These are phyloP conservation scores for Arthrobotrys megalospora DNA, from an alignment of 2,329 filamentous ascomycete species.

Conservation along the genomic window DNA sequence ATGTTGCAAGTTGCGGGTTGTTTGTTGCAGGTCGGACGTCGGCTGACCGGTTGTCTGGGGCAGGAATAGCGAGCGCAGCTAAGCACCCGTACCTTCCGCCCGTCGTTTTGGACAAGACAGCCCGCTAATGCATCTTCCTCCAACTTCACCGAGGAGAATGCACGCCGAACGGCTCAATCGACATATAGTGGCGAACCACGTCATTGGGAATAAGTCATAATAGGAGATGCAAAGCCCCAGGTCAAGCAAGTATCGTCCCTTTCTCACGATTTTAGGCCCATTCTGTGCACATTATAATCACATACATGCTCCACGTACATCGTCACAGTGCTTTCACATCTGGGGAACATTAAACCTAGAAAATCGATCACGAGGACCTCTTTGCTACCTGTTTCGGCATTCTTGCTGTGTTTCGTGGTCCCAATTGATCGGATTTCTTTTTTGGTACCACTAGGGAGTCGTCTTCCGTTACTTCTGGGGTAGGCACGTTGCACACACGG, in stretches of 20 bases:
- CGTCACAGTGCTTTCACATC: slow-evolving; percentile 58
- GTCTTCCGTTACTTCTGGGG: slow-evolving; percentile 41
- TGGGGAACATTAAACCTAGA: slow-evolving; percentile 34
- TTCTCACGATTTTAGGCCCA: slow-evolving; percentile 19
- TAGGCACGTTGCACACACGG: slow-evolving; percentile 16
- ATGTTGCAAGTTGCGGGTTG: slow-evolving; percentile 57
- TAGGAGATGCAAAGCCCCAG: slow-evolving; percentile 3
- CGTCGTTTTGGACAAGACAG: slow-evolving; percentile 52
- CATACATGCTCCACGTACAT: slow-evolving; percentile 45
- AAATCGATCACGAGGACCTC: slow-evolving; percentile 54
- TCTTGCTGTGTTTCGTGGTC: slow-evolving; percentile 51
- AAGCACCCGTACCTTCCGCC: slow-evolving; percentile 60
- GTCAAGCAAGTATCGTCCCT: slow-evolving; percentile 21
- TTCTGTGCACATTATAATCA: slow-evolving; percentile 52
- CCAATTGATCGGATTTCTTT: slow-evolving; percentile 58
- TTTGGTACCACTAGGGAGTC: slow-evolving; percentile 27
- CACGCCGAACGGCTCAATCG: slow-evolving; percentile 41
- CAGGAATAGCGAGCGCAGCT: slow-evolving; percentile 35
- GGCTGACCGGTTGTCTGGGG: slow-evolving; percentile 43
- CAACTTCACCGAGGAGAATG: slow-evolving; percentile 21
- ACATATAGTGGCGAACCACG: slow-evolving; percentile 59
- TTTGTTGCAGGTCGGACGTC: slow-evolving; percentile 53
- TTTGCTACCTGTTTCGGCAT: slow-evolving; percentile 24
- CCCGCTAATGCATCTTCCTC: slow-evolving; percentile 54
- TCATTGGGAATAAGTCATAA: slow-evolving; percentile 50